Evolutionary conservation across 257 asterid species (phyloP).

Genomic region (Avicennia marina): DNA sequence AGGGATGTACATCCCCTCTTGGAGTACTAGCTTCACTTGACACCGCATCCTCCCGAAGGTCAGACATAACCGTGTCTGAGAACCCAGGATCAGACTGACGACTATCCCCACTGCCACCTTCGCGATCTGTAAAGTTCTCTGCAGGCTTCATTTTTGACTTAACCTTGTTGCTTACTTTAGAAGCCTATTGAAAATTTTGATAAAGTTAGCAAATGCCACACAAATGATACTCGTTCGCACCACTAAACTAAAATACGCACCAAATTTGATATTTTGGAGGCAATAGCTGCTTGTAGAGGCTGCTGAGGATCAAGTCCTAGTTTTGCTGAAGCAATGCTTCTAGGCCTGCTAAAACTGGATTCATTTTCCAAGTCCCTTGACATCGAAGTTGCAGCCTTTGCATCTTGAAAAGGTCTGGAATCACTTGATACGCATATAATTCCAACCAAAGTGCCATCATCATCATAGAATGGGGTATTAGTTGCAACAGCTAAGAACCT

Average conservation of each 20-base stretch:
- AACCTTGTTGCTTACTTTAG: conserved; percentile 84
- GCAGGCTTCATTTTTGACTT: conserved; percentile 64
- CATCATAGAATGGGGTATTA: conserved; percentile 76
- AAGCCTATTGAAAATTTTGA: conserved; percentile 49
- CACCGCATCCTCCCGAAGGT: conserved; percentile 75
- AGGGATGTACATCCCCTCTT: conserved; percentile 61
- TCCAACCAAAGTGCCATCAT: conserved; percentile 67
- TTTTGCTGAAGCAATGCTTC: conserved; percentile 42
- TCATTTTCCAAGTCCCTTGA: conserved; percentile 27
- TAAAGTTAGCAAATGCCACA: conserved; percentile 28
- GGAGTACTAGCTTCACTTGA: conserved; percentile 95
- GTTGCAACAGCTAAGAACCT: conserved; percentile 54
- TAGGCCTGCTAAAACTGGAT: conserved; percentile 39
- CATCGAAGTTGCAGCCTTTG: conserved; percentile 27
- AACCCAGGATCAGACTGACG: conserved; percentile 61
- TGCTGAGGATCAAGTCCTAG: conserved; percentile 85
- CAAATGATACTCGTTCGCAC: not conserved
- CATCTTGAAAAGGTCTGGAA: conserved; percentile 54
- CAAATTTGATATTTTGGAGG: conserved; percentile 80
- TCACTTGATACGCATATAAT: conserved; percentile 62
- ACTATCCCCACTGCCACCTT: conserved; percentile 70
- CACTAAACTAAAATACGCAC: conserved; percentile 38
- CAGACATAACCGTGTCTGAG: conserved; percentile 38
- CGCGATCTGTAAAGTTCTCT: conserved; percentile 45
- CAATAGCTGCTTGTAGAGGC: conserved; percentile 74